A percentile compares a stretch with the other conserved stretches of the same genome.
phyloP scores from a whole-genome alignment of 176 grass and related monocot genomes.

The Paspalum notatum region DNA sequence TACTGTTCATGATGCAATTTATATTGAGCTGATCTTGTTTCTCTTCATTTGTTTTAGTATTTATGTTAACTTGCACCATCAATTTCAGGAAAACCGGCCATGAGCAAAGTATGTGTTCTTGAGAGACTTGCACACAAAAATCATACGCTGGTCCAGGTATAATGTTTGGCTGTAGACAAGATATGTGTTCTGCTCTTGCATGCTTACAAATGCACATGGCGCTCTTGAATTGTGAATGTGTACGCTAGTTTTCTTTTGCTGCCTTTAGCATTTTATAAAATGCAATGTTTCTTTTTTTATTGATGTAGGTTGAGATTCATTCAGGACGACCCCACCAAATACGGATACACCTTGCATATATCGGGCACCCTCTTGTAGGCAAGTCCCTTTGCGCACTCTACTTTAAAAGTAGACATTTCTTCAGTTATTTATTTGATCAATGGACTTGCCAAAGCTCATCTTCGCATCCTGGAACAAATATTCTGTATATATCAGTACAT shows the following conservation, averaged over 20 bases:
- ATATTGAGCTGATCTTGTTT: conserved; percentile 14
- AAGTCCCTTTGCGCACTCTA: conserved; percentile 1
- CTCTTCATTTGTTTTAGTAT: conserved; percentile 24
- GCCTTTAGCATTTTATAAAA: not conserved
- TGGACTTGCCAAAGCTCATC: not conserved
- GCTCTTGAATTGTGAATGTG: not conserved
- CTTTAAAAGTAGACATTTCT: not conserved
- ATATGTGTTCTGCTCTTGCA: conserved; percentile 17
- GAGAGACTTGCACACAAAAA: conserved; percentile 64
- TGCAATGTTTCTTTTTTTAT: conserved; percentile 30
- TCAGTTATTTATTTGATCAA: conserved; percentile 4
- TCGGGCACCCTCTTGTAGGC: conserved; percentile 89
- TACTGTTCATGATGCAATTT: conserved; percentile 23
- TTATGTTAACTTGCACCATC: conserved; percentile 16
- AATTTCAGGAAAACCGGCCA: conserved; percentile 75
- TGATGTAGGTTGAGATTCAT: conserved; percentile 81
- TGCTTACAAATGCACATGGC: conserved; percentile 4
- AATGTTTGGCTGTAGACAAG: not conserved
- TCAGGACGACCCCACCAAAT: conserved; percentile 92
- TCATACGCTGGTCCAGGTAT: conserved; percentile 79
- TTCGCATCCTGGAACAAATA: not conserved
- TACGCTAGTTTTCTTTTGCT: conserved; percentile 19
- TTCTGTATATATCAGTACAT: conserved; percentile 9
- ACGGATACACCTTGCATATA: conserved; percentile 78
- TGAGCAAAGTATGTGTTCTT: conserved; percentile 85